Percentiles rank a stretch among this genome's conserved stretches.
phyloP scores from a whole-genome alignment of 116 monocot genomes.

The Papilionanthe hybrid region DNA sequence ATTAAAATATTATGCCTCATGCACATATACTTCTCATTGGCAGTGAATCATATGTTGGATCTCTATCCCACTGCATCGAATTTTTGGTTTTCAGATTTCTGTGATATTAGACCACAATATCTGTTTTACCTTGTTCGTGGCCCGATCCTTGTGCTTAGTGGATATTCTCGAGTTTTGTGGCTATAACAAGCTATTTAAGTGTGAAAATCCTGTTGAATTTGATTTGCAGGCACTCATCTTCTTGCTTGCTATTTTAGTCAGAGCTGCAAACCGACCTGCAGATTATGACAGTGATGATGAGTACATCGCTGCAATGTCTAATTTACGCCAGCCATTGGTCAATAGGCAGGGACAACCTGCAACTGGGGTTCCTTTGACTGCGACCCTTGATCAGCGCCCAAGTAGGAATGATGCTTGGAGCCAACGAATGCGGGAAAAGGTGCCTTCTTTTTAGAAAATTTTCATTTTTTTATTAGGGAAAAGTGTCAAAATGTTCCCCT shows the following conservation, averaged over 20 bases:
- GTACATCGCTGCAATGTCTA: conserved; percentile 22
- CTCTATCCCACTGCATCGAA: background rate
- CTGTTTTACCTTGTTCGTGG: background rate
- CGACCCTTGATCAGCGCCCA: conserved; percentile 41
- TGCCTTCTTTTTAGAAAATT: background rate
- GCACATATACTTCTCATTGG: background rate
- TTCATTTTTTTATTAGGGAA: background rate
- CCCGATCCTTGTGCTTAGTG: background rate
- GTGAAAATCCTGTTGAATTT: background rate
- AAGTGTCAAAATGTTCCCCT: background rate
- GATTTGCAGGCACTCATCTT: conserved; percentile 39
- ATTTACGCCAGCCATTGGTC: conserved; percentile 40
- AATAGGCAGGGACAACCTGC: conserved; percentile 16
- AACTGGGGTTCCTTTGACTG: conserved; percentile 24
- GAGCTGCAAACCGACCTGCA: conserved; percentile 25
- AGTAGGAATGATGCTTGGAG: conserved; percentile 66
- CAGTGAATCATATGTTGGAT: background rate
- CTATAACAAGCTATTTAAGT: background rate
- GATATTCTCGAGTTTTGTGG: background rate
- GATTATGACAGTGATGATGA: conserved; percentile 54
- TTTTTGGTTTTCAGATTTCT: background rate
- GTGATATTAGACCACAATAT: background rate
- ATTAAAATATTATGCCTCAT: background rate
- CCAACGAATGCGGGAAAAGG: conserved; percentile 56
- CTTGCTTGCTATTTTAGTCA: conserved; percentile 45